Percentiles rank a stretch among this genome's conserved stretches.
Evolutionary conservation across 2,329 filamentous ascomycete species (phyloP).

Genomic region (Orbilia javanica): DNA sequence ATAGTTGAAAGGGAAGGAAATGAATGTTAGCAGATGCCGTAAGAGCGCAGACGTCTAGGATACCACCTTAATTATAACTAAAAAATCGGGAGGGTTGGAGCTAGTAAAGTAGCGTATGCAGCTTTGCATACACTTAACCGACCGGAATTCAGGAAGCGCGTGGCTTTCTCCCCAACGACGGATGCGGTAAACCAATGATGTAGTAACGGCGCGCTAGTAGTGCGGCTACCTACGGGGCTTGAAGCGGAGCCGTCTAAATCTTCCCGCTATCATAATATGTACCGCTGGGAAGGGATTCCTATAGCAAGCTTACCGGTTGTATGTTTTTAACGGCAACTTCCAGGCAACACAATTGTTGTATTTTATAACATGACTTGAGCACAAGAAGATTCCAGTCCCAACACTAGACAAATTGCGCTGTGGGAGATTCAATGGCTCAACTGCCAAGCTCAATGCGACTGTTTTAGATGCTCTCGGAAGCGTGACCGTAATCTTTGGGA

Average conservation of each 20-base stretch:
- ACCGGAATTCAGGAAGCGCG: background rate
- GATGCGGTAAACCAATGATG: conserved; percentile 16
- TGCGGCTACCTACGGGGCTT: conserved; percentile 12
- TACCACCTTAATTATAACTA: conserved; percentile 43
- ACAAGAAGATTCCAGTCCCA: background rate
- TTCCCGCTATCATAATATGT: conserved; percentile 1
- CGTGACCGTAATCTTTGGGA: background rate
- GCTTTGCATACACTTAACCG: conserved; percentile 6
- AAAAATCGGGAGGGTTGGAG: background rate
- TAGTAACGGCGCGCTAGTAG: conserved; percentile 32
- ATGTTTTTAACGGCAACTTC: background rate
- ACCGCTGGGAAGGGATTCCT: conserved; percentile 11
- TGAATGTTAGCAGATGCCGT: background rate
- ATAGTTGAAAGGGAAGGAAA: background rate
- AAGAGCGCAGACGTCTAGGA: conserved; percentile 23
- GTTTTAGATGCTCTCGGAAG: background rate
- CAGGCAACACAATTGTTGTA: background rate
- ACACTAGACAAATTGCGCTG: background rate
- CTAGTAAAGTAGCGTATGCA: conserved; percentile 7
- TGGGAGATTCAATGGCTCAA: background rate
- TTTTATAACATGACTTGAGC: background rate
- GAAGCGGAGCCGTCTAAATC: conserved; percentile 44
- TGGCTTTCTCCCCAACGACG: background rate
- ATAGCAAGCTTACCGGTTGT: conserved; percentile 30
- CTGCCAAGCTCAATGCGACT: background rate